Conservation (phyloP, 2,329 filamentous ascomycete species). For the Diaporthe sp. region DNA sequence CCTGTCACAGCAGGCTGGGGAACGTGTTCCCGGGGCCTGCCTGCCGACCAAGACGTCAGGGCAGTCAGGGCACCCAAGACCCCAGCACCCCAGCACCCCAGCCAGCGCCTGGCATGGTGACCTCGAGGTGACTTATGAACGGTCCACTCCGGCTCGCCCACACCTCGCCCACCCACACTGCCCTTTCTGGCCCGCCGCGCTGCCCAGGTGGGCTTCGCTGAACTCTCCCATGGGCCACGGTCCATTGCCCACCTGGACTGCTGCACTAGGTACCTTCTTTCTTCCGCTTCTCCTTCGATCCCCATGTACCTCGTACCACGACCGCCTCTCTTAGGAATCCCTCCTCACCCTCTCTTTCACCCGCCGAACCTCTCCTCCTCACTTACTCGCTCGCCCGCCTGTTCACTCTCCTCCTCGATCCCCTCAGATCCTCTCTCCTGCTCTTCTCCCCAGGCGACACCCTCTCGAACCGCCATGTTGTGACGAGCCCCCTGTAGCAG, state of each 20-base stretch:
- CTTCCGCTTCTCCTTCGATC: constrained; percentile 28
- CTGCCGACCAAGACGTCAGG: neutral
- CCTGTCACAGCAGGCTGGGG: constrained; percentile 25
- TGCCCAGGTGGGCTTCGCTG: constrained; percentile 23
- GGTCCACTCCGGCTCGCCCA: constrained; percentile 12
- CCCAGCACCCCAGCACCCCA: neutral
- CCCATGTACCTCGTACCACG: constrained; percentile 31
- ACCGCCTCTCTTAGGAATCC: constrained; percentile 27
- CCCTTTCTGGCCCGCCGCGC: constrained; percentile 21
- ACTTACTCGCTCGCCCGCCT: constrained; percentile 10
- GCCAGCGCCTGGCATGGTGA: neutral
- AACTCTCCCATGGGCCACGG: too few relatives aligned
- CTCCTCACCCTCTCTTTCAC: constrained; percentile 26
- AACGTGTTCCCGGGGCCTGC: neutral
- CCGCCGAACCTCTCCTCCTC: constrained; percentile 15
- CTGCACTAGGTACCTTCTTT: constrained; percentile 18
- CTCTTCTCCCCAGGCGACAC: neutral
- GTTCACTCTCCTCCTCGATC: constrained; percentile 12
- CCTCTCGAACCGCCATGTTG: constrained; percentile 34
- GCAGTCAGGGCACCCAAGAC: neutral
- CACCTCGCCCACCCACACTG: constrained; percentile 10
- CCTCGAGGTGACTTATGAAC: neutral
- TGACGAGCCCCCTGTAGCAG: constrained; percentile 27
- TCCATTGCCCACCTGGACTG: neutral
- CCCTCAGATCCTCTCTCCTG: constrained; percentile 3